These are phyloP conservation scores for Zygoascus bituminiphila DNA, from an alignment of 805 yeast genomes.

Conservation along the genomic window DNA sequence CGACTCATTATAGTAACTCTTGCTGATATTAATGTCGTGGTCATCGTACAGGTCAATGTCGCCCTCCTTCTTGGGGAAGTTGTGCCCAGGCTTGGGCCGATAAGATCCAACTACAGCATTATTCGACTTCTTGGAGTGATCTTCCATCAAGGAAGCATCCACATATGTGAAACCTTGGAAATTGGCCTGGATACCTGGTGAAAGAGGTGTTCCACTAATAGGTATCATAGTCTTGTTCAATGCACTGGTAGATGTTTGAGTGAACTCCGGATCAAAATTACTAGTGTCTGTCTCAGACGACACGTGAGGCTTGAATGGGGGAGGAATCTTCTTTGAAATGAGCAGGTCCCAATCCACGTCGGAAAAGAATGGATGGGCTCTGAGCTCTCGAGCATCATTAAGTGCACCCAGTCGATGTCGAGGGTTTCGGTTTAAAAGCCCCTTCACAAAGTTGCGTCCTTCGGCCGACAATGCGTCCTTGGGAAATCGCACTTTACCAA, in stretches of 20 bases:
- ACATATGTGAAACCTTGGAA: conserved; percentile 96
- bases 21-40: conserved; percentile 28
- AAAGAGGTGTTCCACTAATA: conserved; percentile 66
- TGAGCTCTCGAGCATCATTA: conserved; percentile 86
- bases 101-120: conserved; percentile 5
- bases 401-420: conserved; percentile 87
- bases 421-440: conserved; percentile 90
- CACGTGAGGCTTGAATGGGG: conserved; percentile 94
- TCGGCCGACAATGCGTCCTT: conserved; percentile 88
- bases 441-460: conserved; percentile 93
- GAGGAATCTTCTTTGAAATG: conserved; percentile 74
- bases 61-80: conserved; percentile 20
- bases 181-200: conserved; percentile 93
- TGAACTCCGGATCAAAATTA: conserved; percentile 96
- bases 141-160: conserved; percentile 89
- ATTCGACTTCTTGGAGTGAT: conserved; percentile 34
- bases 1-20: conserved; percentile 22
- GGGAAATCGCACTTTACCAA: conserved; percentile 95
- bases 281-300: conserved; percentile 89
- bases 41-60: conserved; percentile 31
- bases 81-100: conserved; percentile 7
- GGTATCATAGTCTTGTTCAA: conserved; percentile 45
- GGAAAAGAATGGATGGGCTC: conserved; percentile 83
- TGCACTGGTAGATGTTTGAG: conserved; percentile 80
- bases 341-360: conserved; percentile 88